Evolutionary conservation across 2,329 filamentous ascomycete genomes (phyloP), one percentile per base, ranked within the genome.

Genomic region (Alternaria infectoria): DNA sequence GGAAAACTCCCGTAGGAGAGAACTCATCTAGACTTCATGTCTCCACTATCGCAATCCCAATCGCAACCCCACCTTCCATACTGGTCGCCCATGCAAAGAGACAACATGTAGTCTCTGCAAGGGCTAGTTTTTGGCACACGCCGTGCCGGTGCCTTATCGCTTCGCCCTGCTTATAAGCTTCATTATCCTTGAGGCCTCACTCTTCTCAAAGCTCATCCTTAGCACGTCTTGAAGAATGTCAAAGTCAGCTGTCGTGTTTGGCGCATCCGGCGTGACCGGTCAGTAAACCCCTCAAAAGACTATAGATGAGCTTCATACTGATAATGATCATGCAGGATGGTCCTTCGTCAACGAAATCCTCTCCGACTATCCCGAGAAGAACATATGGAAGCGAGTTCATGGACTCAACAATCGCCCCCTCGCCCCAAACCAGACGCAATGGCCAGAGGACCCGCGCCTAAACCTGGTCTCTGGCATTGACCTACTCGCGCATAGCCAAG

Each of bases 401-500:
- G 82, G 79, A 0, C 65, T 83, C n/a, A 79, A 79, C 8, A 82
- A 82, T 52, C 76, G 82, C 8, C 77, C 81, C 0, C 73, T 83
- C 6, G 67, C 68, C 2, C 69, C 68, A 9, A 49, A 67, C 12
- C 69, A 76, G 54, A 71, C 72, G 5, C 70, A 69, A 67, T 83
- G 81, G 80, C 80, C 81, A 12, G 67, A 76, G 3, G 80, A 82
- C 64, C 65, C 76, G 11, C 75, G 81, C 19, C 64, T 84, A 44
- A 75, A 81, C 50, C 76, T 84, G 50, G 78, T 82, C 3, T 80
- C 77, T 19, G 81, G 81, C 10, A 80, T 83, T 61, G 80, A 83
- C 66, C 71, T 84, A 11, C 75, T 83, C 12, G 65, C 77, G 26
- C 76, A 78, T 17, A 73, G 61, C 52, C 81, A 82, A 57, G 74